Percentiles rank a stretch among this genome's conserved stretches.
These are phyloP conservation scores for Botrytis galanthina DNA, from an alignment of 2,329 filamentous ascomycete genomes.

Conservation along the genomic window DNA sequence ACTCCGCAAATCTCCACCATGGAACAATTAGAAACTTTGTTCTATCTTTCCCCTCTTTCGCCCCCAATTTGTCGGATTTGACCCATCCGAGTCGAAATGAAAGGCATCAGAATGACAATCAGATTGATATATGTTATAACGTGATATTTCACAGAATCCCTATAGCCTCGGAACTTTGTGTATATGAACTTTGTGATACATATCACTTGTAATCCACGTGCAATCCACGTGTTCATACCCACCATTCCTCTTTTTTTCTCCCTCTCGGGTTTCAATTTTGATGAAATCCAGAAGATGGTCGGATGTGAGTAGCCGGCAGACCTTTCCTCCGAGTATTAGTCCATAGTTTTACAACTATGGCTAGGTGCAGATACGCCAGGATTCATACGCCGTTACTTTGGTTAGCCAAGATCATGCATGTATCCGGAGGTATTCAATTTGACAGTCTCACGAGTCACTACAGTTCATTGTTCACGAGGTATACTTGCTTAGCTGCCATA, in stretches of 20 bases:
- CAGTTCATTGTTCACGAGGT: background rate
- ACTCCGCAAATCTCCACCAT: constrained; percentile 12
- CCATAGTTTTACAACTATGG: constrained; percentile 18
- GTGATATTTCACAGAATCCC: background rate
- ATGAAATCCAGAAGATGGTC: constrained; percentile 12
- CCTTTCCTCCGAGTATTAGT: constrained; percentile 18
- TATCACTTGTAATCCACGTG: background rate
- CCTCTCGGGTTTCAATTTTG: background rate
- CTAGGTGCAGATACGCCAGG: constrained; percentile 19
- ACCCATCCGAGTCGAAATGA: background rate
- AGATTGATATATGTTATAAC: background rate
- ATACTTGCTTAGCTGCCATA: constrained; percentile 1
- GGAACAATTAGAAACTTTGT: constrained; percentile 21
- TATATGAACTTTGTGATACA: background rate
- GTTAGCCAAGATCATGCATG: constrained; percentile 22
- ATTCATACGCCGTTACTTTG: constrained; percentile 18
- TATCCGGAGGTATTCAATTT: constrained; percentile 19
- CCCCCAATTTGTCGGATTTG: background rate
- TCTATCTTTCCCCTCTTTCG: constrained; percentile 1
- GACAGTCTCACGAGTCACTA: constrained; percentile 10
- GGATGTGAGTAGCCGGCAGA: constrained; percentile 5
- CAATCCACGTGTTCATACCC: background rate
- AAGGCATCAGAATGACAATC: background rate
- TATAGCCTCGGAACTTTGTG: background rate
- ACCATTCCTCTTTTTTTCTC: too few relatives aligned